Evolutionary conservation across 495 filamentous ascomycete species (phyloP), one percentile per base, ranked within the genome.

Genomic region (Neurospora sp.): DNA sequence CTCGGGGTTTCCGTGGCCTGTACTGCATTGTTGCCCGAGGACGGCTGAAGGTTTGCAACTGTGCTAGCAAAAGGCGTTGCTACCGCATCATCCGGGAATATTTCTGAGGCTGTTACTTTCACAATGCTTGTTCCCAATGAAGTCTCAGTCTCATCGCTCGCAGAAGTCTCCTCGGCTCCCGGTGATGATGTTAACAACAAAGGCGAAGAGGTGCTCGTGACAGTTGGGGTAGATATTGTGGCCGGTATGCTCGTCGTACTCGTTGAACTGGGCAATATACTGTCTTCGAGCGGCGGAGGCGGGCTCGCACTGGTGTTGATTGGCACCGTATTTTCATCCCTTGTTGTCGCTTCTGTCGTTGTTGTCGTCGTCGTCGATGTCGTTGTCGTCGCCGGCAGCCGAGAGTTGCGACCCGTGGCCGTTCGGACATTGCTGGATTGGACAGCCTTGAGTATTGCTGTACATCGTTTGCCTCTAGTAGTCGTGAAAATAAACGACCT

Each of bases 401-500:
- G 54, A 66, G 54, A 5, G 7, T 35, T 9, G 7, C 27, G 54
- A 4, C 77, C 71, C 40, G 77, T 62, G 41, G 77, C n/a, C 3
- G 75, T 59, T 54, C 40, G 74, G 3, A 12, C 70, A 46, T 72
- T 40, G 70, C 76, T 75, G 71, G 31, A 69, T 44, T 79, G 40
- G 73, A 69, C 46, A 54, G 77, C 73, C 71, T 80, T 84, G 44
- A 86, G 85, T 70, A 85, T 75, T 40, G 82, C 83, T 75, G 86
- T 86, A 77, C 86, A 87, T 77, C 79, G 82, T 73, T 78, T 83
- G 23, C 85, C 85, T 27, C 80, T 70, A 69, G 86, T 81, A 16
- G 79, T 84, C 38, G 86, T 85, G 73, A 85, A 79, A 39, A 77
- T 82, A 35, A 66, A 66, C 27, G 54, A 66, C 14, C 12, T 66